Conservation (phyloP, 805 yeast genomes). For the Zygoascus flipseniorum region DNA sequence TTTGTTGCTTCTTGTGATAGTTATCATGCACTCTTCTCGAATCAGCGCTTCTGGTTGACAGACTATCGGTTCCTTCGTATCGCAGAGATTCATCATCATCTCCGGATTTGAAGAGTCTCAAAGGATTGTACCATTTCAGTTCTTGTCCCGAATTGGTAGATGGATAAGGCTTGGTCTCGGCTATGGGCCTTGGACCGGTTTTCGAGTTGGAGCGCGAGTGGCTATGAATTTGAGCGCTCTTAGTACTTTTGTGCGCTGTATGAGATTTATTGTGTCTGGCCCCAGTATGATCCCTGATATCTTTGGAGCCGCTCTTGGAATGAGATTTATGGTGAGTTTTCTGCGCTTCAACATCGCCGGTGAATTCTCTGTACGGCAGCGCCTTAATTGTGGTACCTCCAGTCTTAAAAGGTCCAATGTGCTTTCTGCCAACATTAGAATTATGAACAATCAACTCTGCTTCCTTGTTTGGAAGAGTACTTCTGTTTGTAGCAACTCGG, state of each 20-base stretch:
- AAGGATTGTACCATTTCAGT: slow-evolving; percentile 1
- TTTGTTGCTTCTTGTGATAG: background rate
- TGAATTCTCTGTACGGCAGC: background rate
- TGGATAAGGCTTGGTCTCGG: background rate
- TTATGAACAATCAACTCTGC: background rate
- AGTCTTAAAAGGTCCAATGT: background rate
- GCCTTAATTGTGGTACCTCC: background rate
- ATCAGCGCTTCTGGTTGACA: background rate
- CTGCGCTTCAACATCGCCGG: background rate
- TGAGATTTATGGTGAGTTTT: background rate
- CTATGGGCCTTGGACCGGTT: background rate
- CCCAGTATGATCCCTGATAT: background rate
- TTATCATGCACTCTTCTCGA: background rate
- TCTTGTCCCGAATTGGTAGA: background rate
- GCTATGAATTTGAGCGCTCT: background rate
- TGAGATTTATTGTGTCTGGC: background rate
- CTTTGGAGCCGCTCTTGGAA: background rate
- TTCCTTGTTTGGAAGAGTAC: background rate
- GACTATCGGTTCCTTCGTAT: background rate
- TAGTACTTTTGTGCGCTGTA: background rate
- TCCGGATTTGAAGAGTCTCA: background rate
- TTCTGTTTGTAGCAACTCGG: background rate
- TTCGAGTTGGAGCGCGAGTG: background rate
- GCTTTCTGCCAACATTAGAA: background rate
- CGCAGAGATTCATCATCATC: slow-evolving; percentile 1